Percentiles rank a stretch among this genome's conserved stretches.
Conservation (phyloP, 1,284 basidiomycete species). For the Stereum hirsutum region DNA sequence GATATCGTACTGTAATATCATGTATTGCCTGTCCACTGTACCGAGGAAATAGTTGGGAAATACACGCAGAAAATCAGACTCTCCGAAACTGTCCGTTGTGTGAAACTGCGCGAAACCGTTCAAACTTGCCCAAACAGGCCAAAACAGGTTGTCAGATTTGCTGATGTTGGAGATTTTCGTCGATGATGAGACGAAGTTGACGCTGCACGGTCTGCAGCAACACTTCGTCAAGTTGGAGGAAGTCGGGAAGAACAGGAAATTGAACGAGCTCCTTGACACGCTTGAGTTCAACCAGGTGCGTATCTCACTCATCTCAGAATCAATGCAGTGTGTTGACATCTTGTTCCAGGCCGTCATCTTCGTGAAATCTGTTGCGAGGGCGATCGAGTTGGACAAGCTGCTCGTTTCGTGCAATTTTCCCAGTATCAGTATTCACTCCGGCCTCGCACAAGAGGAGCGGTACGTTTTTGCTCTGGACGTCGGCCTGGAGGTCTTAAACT, state of each 20-base stretch:
- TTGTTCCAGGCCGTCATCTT: slow-evolving; percentile 88
- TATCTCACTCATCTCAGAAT: not conserved
- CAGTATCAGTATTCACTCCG: slow-evolving; percentile 95
- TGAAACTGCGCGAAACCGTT: too few species aligned
- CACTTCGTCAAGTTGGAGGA: slow-evolving; percentile 98
- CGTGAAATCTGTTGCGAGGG: slow-evolving; percentile 95
- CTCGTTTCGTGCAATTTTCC: slow-evolving; percentile 98
- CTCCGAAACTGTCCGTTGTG: too few species aligned
- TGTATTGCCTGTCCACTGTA: too few species aligned
- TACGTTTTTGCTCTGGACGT: slow-evolving; percentile 29
- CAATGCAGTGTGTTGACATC: not conserved
- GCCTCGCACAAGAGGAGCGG: slow-evolving; percentile 93
- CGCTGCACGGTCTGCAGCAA: slow-evolving; percentile 97
- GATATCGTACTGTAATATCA: too few species aligned
- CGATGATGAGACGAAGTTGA: slow-evolving; percentile 98
- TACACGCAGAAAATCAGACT: too few species aligned
- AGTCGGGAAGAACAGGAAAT: slow-evolving; percentile 92
- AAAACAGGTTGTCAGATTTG: too few species aligned
- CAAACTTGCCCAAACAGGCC: too few species aligned
- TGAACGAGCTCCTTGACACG: slow-evolving; percentile 94
- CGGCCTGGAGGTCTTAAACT: slow-evolving; percentile 5
- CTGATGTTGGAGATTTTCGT: slow-evolving; percentile 99
- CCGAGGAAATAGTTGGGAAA: too few species aligned
- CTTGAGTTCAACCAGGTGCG: slow-evolving; percentile 98
- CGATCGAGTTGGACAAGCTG: slow-evolving; percentile 94